A percentile compares a stretch with the other conserved stretches of the same genome.
Evolutionary conservation across 176 grass and related monocot genomes (phyloP).

Genomic region (Eremochloa ophiuroides): DNA sequence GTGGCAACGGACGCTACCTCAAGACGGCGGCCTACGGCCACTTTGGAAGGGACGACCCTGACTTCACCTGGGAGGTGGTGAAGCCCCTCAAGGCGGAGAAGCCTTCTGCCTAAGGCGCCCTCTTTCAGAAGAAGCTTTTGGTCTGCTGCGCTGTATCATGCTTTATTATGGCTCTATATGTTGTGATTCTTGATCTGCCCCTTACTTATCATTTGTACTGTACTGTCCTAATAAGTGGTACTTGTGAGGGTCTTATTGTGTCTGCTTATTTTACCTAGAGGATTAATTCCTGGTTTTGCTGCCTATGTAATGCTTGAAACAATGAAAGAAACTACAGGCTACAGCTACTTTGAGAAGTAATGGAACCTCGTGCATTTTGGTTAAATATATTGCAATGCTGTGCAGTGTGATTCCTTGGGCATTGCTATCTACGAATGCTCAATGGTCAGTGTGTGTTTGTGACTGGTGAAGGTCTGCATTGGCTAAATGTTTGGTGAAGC

Average conservation of each 20-base stretch:
- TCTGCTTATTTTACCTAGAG: conserved; percentile 25
- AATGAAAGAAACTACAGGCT: conserved; percentile 6
- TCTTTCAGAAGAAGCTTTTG: conserved; percentile 27
- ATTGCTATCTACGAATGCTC: neutral
- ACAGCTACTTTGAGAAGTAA: conserved; percentile 24
- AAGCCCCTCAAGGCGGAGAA: conserved; percentile 49
- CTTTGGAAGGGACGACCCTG: conserved; percentile 40
- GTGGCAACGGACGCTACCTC: conserved; percentile 45
- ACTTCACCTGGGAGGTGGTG: conserved; percentile 58
- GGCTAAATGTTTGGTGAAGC: conserved; percentile 1
- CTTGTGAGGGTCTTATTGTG: conserved; percentile 21
- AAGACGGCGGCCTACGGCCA: conserved; percentile 46
- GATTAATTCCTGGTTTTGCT: conserved; percentile 20
- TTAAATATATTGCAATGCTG: neutral
- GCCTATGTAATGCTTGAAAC: conserved; percentile 32
- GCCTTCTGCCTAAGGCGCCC: conserved; percentile 38
- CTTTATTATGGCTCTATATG: neutral
- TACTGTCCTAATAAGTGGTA: conserved; percentile 33
- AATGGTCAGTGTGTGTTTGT: neutral
- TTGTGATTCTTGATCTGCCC: conserved; percentile 30
- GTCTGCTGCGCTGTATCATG: neutral
- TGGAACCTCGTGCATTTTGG: conserved; percentile 9
- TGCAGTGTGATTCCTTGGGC: neutral
- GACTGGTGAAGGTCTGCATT: neutral
- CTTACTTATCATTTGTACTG: conserved; percentile 23